Percentiles rank a stretch among this genome's conserved stretches.
These are phyloP conservation scores for Fusarium bulbicola DNA, from an alignment of 2,329 filamentous ascomycete genomes.

Conservation along the genomic window DNA sequence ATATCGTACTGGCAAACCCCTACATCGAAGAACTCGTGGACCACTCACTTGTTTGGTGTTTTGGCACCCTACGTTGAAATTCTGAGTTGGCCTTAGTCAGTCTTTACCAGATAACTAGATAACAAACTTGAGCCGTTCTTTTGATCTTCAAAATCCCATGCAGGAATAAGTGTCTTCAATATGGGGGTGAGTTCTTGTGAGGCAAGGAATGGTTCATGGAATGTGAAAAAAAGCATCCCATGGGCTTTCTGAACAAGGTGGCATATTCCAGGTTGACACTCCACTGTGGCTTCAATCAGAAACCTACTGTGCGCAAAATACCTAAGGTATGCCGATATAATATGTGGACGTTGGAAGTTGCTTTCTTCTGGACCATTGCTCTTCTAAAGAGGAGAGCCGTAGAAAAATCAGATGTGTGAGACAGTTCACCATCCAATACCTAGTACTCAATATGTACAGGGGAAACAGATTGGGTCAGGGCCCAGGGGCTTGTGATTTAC, in stretches of 20 bases:
- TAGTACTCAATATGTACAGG: neutral
- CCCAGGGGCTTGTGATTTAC: neutral
- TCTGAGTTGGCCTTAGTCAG: slow-evolving; percentile 38
- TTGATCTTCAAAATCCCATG: neutral
- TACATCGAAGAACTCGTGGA: slow-evolving; percentile 11
- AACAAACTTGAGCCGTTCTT: slow-evolving; percentile 40
- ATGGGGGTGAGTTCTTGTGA: neutral
- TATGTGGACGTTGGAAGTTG: neutral
- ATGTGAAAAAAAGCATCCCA: neutral
- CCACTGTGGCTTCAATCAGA: neutral
- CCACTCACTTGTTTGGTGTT: slow-evolving; percentile 27
- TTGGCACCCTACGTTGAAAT: slow-evolving; percentile 24
- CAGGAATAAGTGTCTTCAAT: neutral
- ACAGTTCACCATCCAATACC: neutral
- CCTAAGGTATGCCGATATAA: neutral
- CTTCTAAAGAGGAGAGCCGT: neutral
- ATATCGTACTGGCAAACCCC: slow-evolving; percentile 6
- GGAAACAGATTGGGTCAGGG: neutral
- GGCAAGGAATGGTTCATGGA: slow-evolving; percentile 2
- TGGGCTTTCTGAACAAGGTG: neutral
- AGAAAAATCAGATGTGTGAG: neutral
- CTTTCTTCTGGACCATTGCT: neutral
- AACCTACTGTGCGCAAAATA: neutral
- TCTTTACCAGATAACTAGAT: slow-evolving; percentile 38
- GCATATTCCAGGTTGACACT: neutral